Evolutionary conservation across 192 early-diverging fungal genomes (phyloP).

Genomic region (Umbelopsis ramanniana): DNA sequence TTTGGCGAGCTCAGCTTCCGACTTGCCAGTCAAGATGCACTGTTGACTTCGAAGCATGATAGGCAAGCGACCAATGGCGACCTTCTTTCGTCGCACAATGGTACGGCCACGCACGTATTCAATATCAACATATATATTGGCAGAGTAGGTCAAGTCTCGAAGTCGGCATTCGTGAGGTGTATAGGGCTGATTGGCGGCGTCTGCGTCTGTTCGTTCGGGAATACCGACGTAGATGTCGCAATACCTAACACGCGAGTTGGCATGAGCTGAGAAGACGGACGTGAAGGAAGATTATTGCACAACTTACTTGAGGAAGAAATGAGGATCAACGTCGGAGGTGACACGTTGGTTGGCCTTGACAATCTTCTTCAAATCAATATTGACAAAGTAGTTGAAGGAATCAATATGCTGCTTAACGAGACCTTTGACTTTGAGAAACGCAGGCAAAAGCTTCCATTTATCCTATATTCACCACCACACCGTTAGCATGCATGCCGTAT

Average conservation of each 20-base stretch:
- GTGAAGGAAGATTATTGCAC: neutral
- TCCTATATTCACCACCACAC: too few relatives aligned
- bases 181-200: conserved; percentile 69
- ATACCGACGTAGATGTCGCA: conserved; percentile 83
- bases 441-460: conserved; percentile 97
- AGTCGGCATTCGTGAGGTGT: conserved; percentile 97
- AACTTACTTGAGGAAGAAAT: conserved; percentile 86
- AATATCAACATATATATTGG: conserved; percentile 90
- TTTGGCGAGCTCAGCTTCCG: conserved; percentile 80
- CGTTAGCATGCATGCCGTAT: too few relatives aligned
- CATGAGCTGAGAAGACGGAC: neutral
- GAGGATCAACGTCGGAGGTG: conserved; percentile 90
- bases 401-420: conserved; percentile 99
- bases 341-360: conserved; percentile 90
- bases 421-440: conserved; percentile 96
- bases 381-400: conserved; percentile 99
- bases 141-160: conserved; percentile 94
- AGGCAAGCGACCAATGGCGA: conserved; percentile 91
- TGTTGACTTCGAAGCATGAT: conserved; percentile 93
- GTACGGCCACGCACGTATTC: conserved; percentile 87
- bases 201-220: conserved; percentile 81
- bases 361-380: conserved; percentile 94
- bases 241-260: conserved; percentile 56
- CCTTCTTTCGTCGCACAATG: conserved; percentile 78
- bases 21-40: conserved; percentile 80